Conservation (phyloP, 257 asterid genomes). For the Buddleja alternifolia region DNA sequence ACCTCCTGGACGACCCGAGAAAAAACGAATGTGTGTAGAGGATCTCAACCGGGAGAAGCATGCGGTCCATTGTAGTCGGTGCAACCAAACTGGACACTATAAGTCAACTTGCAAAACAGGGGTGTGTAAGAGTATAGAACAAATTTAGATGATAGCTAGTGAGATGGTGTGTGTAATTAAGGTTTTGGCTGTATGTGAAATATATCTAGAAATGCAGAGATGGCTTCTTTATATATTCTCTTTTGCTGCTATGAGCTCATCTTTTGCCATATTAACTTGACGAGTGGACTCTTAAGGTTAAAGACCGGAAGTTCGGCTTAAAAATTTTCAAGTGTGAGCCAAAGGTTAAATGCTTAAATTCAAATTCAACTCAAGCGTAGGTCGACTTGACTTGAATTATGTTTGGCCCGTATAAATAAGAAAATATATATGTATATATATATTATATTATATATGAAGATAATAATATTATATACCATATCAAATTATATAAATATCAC, state of each 20-base stretch:
- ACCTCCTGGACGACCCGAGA: slow-evolving; percentile 81
- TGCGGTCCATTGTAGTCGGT: slow-evolving; percentile 66
- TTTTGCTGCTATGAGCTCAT: not conserved
- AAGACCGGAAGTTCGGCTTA: no score
- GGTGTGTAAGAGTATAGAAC: slow-evolving; percentile 39
- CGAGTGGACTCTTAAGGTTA: no score
- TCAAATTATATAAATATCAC: no score
- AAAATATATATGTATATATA: no score
- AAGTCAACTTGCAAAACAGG: slow-evolving; percentile 75
- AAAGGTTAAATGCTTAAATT: no score
- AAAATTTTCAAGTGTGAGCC: no score
- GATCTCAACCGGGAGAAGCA: slow-evolving; percentile 74
- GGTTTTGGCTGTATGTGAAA: slow-evolving; percentile 2
- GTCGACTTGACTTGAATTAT: no score
- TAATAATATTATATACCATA: no score
- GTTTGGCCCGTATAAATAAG: no score
- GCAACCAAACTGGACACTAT: slow-evolving; percentile 75
- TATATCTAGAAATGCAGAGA: slow-evolving; percentile 4
- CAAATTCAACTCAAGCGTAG: no score
- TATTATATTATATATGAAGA: no score
- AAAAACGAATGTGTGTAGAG: slow-evolving; percentile 66
- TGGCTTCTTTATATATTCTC: not conserved
- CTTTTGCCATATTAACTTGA: no score
- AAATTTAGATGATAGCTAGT: slow-evolving; percentile 34
- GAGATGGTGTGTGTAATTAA: slow-evolving; percentile 23